Evolutionary conservation across 371 early-diverging fungal genomes (phyloP), one percentile per base, ranked within the genome.

Genomic region (Apophysomyces elegans): DNA sequence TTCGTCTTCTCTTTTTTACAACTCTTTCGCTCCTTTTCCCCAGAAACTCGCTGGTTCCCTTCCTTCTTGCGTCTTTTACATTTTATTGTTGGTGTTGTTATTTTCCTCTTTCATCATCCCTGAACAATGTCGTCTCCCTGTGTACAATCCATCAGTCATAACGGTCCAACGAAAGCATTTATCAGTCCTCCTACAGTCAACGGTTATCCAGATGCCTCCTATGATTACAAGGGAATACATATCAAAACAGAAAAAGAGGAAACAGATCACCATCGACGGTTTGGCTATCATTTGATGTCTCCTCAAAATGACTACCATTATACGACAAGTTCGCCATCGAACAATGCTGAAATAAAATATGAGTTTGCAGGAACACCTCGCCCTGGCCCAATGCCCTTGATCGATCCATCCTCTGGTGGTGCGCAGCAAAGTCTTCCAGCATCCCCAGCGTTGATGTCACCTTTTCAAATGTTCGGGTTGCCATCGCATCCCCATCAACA

Each of bases 61-160:
- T 26, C 32, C 32, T 26, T 26, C 32, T 26, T 26, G 32, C 32
- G 32, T 65, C 37, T 14, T 35, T 50, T 6, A 39, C 37, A 21
- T 60, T 65, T 56, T 37, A 21, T 62, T 57, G 16, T 54, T 26
- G 35, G 9, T 50, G 12, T 37, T 26, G 36, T 66, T 45, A 16
- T 18, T 60, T 46, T 11, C 44, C 36, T n/a, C 58, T 56, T 57
- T 13, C 18, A 37, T 58, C 32, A 36, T 35, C 58, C 44, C 57
- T 63, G 7, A 14, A 13, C 18, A 64, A 70, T 70, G 70, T 62
- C 70, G 58, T 70, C 70, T 59, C 62, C 70, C 59, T 58, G 62
- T 59, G 58, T 64, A 12, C 63, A 63, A 39, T 63, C 63, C 13
- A 60, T 65, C 32, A 60, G 61, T 60, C 70, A 62, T 41, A 56